These are phyloP conservation scores for Trichoderma aggressivum DNA, from an alignment of 2,329 filamentous ascomycete species.

Conservation along the genomic window DNA sequence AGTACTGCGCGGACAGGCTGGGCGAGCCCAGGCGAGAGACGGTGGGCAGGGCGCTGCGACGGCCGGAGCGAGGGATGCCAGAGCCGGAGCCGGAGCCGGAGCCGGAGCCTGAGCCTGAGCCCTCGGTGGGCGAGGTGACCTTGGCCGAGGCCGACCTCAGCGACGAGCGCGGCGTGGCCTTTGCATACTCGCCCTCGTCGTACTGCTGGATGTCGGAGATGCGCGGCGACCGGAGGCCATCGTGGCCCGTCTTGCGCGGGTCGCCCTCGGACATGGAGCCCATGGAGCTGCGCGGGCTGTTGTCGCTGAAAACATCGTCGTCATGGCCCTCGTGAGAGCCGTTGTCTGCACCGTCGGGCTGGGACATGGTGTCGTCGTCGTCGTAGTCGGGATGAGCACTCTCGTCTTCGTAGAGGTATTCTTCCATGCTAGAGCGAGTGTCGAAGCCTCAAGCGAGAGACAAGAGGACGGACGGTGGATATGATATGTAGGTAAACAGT, in stretches of 20 bases:
- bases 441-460: constrained; percentile 37
- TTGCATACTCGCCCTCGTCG: constrained; percentile 46
- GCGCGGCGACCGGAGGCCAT: constrained; percentile 35
- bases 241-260: constrained; percentile 31
- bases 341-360: constrained; percentile 35
- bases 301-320: constrained; percentile 58
- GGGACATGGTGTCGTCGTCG: constrained; percentile 9
- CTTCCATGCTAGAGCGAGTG: constrained; percentile 34
- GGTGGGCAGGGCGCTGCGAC: constrained; percentile 45
- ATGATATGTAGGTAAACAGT: neutral
- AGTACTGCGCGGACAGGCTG: constrained; percentile 48
- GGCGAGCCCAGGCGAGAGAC: constrained; percentile 58
- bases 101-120: constrained; percentile 31
- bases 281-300: constrained; percentile 55
- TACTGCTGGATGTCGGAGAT: constrained; percentile 52
- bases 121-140: neutral
- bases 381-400: neutral
- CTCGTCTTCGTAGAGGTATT: constrained; percentile 10
- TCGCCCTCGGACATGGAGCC: constrained; percentile 45
- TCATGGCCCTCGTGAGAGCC: constrained; percentile 52
- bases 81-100: constrained; percentile 44
- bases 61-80: constrained; percentile 57
- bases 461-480: neutral
- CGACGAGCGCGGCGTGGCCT: constrained; percentile 55
- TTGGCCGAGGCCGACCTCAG: constrained; percentile 29